These are phyloP conservation scores for Lasiosphaeria ovina DNA, from an alignment of 495 filamentous ascomycete species.

Conservation along the genomic window DNA sequence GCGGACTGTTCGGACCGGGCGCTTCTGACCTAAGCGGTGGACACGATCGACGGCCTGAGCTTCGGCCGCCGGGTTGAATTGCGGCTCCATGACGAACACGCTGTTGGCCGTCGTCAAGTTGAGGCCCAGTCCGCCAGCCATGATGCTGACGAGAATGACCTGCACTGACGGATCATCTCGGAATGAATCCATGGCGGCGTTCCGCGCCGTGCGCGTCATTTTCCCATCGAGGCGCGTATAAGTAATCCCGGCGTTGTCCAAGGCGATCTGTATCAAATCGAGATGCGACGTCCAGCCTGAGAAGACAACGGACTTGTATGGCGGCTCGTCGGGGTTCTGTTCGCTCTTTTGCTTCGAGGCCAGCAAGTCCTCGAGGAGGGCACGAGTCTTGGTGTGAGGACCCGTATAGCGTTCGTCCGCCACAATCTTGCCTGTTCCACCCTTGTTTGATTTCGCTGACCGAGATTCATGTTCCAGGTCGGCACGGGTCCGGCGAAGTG, in stretches of 20 bases:
- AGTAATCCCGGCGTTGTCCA: constrained; percentile 62
- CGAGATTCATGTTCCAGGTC: constrained; percentile 56
- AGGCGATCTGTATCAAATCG: constrained; percentile 85
- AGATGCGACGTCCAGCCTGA: constrained; percentile 92
- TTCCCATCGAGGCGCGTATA: constrained; percentile 86
- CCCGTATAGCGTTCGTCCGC: constrained; percentile 70
- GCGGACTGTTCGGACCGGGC: constrained; percentile 73
- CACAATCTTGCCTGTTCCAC: constrained; percentile 53
- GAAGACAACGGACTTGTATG: constrained; percentile 89
- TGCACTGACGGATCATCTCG: constrained; percentile 67
- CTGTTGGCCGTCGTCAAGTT: constrained; percentile 83
- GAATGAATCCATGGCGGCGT: constrained; percentile 70
- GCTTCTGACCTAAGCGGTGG: constrained; percentile 86
- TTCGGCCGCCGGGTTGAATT: constrained; percentile 93
- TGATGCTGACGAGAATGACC: constrained; percentile 87
- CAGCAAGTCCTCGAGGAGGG: constrained; percentile 67
- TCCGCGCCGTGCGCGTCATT: constrained; percentile 71
- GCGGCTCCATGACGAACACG: constrained; percentile 96
- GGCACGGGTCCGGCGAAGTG: constrained; percentile 64
- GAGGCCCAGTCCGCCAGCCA: constrained; percentile 85
- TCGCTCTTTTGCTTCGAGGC: constrained; percentile 58
- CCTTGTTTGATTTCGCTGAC: constrained; percentile 34
- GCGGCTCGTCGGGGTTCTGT: constrained; percentile 54
- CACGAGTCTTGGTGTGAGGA: constrained; percentile 86
- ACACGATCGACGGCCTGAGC: constrained; percentile 93